Conservation (phyloP, 305 asterid genomes). For the Rubia tinctorum region DNA sequence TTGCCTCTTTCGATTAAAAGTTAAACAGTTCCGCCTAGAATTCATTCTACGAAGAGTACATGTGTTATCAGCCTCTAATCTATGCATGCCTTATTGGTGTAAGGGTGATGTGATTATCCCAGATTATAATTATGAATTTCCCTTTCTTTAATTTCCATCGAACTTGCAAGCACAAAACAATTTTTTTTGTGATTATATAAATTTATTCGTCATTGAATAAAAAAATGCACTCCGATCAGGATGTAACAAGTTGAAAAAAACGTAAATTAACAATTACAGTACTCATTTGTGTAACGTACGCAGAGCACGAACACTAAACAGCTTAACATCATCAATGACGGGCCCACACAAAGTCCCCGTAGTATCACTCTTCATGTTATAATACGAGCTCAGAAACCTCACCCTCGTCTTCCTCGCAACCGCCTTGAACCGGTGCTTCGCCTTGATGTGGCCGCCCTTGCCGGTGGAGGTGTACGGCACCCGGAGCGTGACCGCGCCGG, state of each 20-base stretch:
- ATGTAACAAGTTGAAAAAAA: not conserved
- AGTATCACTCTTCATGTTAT: slow-evolving; percentile 69
- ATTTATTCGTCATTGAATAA: not conserved
- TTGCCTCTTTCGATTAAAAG: too few species aligned
- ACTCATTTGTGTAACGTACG: not conserved
- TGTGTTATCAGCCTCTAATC: too few species aligned
- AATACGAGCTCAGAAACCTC: slow-evolving; percentile 64
- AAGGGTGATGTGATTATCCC: too few species aligned
- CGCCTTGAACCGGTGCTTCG: slow-evolving; percentile 51
- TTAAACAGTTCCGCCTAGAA: too few species aligned
- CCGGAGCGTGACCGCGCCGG: slow-evolving; percentile 35
- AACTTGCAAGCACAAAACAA: too few species aligned
- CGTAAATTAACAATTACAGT: not conserved
- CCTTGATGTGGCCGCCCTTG: slow-evolving; percentile 52
- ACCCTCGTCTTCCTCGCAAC: slow-evolving; percentile 41
- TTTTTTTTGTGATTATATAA: too few species aligned
- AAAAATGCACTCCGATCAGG: not conserved
- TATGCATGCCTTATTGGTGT: too few species aligned
- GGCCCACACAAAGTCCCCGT: slow-evolving; percentile 90
- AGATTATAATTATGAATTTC: too few species aligned
- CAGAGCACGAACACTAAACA: slow-evolving; percentile 41
- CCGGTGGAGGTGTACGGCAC: slow-evolving; percentile 62
- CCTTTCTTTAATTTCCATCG: too few species aligned
- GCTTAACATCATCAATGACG: slow-evolving; percentile 64
- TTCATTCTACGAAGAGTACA: too few species aligned